Base-by-base conservation (phyloP, 2,329 filamentous ascomycete genomes). In the Tetracladium maxilliforme region DNA sequence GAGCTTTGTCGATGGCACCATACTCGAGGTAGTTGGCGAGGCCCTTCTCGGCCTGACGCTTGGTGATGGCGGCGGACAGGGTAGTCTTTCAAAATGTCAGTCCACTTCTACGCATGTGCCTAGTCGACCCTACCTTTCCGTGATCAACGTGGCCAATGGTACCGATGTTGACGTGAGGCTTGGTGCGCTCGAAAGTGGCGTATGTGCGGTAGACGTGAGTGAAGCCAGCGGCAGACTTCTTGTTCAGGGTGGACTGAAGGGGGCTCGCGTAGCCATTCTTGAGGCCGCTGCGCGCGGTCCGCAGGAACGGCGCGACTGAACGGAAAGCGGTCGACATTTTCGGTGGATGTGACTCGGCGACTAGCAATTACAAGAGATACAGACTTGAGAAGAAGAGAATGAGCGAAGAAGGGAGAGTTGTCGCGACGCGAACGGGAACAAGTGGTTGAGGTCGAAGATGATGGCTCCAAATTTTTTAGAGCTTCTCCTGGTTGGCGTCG, bases 101-200 rank as follows among this genome's bases (percentile, higher is more conserved):
- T 26, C 10, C 11, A 18, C 26, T 3, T 15, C 7, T 11, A 13
- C 27, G n/a, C 18, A 8, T 9, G 18, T 23, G 12, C 18, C 14
- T 16, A 30, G 26, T 23, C 30, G 15, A n/a, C n/a, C n/a, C 37
- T 61, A 92, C 86, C 80, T 98, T 98, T 64, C 87, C 87, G 63
- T 98, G 87, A 71, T 98, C 90, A 59, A 98, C 90, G 66, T 98
- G 90, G 44, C 90, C 90, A 60, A 98, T 98, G 43, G 90, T 98
- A 54, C 90, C 90, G 48, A 98, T 90, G 63, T 98, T 98, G 39
- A 98, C 87, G 55, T 98, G 90, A 31, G 90, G 90, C 70, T 98
- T 98, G 49, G 65, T 74, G 49, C 90, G 75, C 68, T 92, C 73
- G 51, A 79, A 98, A 33, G 42, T 36, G 28, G 71, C 71, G 41